A percentile compares a stretch with the other conserved stretches of the same genome.
phyloP scores from a whole-genome alignment of 106 monocot genomes.

The Alisma plantagoaquatica region DNA sequence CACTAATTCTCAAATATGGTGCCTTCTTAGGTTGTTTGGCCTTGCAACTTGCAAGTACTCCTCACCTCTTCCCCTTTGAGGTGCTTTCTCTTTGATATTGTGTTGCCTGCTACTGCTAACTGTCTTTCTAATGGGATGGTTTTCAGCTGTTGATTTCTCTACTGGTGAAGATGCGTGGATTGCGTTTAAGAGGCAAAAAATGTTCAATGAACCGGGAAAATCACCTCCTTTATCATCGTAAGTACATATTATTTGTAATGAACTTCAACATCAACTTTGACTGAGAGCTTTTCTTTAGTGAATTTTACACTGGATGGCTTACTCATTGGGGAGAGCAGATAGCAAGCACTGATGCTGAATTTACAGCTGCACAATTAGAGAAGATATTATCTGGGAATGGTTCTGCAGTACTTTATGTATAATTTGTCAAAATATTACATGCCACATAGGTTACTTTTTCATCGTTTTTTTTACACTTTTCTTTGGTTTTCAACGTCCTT shows the following conservation, averaged over 20 bases:
- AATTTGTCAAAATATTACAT: background rate
- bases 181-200: conserved; percentile 83
- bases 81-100: too few relatives aligned
- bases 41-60: too few relatives aligned
- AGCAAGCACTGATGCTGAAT: conserved; percentile 57
- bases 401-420: conserved; percentile 96
- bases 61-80: too few relatives aligned
- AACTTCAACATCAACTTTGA: too few relatives aligned
- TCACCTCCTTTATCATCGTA: conserved; percentile 89
- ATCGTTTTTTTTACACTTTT: background rate
- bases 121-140: too few relatives aligned
- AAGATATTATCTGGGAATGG: conserved; percentile 75
- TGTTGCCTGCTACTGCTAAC: too few relatives aligned
- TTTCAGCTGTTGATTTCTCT: conserved; percentile 99
- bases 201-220: conserved; percentile 82
- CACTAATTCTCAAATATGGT: too few relatives aligned
- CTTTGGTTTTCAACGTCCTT: conserved; percentile 6
- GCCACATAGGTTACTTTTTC: background rate
- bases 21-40: too few relatives aligned
- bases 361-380: conserved; percentile 50
- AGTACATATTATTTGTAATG: conserved; percentile 23
- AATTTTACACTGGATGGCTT: conserved; percentile 99
- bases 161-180: conserved; percentile 79
- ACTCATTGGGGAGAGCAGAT: conserved; percentile 90
- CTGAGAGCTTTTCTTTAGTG: conserved; percentile 57